These are phyloP conservation scores for Xylaria sp. DNA, from an alignment of 2,329 filamentous ascomycete genomes.

Conservation along the genomic window DNA sequence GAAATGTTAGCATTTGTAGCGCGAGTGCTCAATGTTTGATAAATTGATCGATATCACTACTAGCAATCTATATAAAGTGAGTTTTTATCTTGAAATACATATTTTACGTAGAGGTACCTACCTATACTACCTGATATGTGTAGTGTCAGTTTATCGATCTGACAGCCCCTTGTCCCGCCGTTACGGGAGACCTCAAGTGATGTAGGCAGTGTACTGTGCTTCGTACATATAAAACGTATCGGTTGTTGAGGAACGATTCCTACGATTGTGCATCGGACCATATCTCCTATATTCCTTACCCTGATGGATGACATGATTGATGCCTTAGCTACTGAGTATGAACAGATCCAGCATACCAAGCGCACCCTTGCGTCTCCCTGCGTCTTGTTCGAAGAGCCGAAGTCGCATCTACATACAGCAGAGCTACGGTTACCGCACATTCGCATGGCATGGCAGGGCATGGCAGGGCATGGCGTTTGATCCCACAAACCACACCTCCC, in stretches of 20 bases:
- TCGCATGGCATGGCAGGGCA: constrained; percentile 29
- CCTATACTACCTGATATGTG: too few species aligned
- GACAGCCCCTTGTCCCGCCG: not conserved
- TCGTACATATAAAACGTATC: not conserved
- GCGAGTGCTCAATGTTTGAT: constrained; percentile 8
- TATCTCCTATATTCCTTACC: not conserved
- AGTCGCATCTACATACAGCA: constrained; percentile 27
- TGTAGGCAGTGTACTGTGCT: not conserved
- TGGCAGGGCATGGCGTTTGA: constrained; percentile 42
- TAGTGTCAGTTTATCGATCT: constrained; percentile 20
- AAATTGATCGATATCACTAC: not conserved
- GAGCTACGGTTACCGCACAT: constrained; percentile 20
- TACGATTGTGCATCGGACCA: not conserved
- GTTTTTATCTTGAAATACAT: constrained; percentile 11
- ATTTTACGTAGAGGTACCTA: not conserved
- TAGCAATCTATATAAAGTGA: constrained; percentile 7
- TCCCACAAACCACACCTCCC: constrained; percentile 41
- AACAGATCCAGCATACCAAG: not conserved
- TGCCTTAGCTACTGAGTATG: not conserved
- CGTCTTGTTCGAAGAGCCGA: constrained; percentile 39
- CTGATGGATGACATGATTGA: not conserved
- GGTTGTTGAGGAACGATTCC: not conserved
- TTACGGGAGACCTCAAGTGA: not conserved
- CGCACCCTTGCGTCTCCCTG: constrained; percentile 29
- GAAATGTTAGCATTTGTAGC: constrained; percentile 17